Percentiles rank a stretch among this genome's conserved stretches.
Evolutionary conservation across 208 protist species (phyloP).

Genomic region (Endotrypanum monterogeii): DNA sequence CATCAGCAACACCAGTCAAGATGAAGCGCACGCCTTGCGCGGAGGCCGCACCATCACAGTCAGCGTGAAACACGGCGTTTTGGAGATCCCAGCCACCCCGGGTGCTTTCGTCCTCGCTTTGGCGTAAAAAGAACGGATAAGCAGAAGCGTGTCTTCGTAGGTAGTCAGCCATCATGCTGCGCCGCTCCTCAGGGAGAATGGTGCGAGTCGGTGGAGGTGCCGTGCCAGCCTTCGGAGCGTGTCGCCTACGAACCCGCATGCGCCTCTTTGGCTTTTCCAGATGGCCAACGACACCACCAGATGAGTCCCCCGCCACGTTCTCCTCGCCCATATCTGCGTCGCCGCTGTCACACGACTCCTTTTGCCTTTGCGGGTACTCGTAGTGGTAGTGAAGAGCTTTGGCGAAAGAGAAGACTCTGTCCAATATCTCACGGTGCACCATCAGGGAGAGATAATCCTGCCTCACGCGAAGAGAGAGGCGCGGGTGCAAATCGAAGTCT

Average conservation of each 20-base stretch:
- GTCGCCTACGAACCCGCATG: neutral
- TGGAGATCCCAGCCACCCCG: slow-evolving; percentile 19
- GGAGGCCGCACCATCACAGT: slow-evolving; percentile 16
- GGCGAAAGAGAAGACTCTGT: slow-evolving; percentile 54
- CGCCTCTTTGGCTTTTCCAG: neutral
- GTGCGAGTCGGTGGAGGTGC: neutral
- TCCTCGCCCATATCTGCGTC: neutral
- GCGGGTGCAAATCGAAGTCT: slow-evolving; percentile 28
- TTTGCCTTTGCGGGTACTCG: neutral
- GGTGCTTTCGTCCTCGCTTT: neutral
- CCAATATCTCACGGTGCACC: slow-evolving; percentile 35
- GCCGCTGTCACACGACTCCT: neutral
- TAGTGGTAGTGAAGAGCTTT: slow-evolving; percentile 46
- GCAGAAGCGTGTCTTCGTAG: slow-evolving; percentile 29
- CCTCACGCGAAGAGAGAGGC: slow-evolving; percentile 30
- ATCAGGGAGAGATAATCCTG: slow-evolving; percentile 40
- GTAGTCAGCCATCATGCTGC: slow-evolving; percentile 32
- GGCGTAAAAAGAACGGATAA: slow-evolving; percentile 42
- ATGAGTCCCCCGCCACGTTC: neutral
- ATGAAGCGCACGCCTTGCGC: slow-evolving; percentile 34
- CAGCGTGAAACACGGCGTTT: slow-evolving; percentile 21
- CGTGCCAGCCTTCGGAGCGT: neutral
- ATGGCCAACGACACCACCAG: neutral
- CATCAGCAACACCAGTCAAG: slow-evolving; percentile 26
- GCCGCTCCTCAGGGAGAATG: slow-evolving; percentile 27